Evolutionary conservation across 805 yeast genomes (phyloP), one percentile per base, ranked within the genome.

Genomic region (Cyberlindnera mrakii): DNA sequence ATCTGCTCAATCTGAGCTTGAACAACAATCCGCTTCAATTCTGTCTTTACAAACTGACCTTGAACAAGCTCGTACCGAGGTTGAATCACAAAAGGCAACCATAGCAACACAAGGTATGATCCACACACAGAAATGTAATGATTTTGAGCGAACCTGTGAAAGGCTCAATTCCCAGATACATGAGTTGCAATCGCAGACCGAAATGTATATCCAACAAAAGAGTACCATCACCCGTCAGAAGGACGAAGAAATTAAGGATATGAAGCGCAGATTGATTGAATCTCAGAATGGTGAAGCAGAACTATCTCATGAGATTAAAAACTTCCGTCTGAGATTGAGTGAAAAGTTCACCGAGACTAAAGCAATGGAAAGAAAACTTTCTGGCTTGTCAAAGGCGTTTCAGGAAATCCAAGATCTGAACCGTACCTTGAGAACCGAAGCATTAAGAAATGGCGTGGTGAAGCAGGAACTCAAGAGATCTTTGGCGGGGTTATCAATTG

Each of bases 171-270:
- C 32, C 18, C 41, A 39, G 25, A 15, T 20, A n/a, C 14, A 32
- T 18, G 41, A 29, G 13, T 19, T 29, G 9, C 20, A 32, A 10
- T 6, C 20, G 4, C 40, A 36, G 33, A 19, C 9, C 15, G 44
- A 32, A 33, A 33, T 10, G 4, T 6, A 13, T 8, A 31, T 35
- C 7, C 42, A 25, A 15, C 34, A 38, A 20, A 16, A 33, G 23
- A 9, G 11, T 9, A 43, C 35, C 19, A 33, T 29, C 4, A 25
- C 48, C 3, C 40, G 40, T 29, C 42, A 38, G 9, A 53, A 50
- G 32, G 49, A 47, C 7, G 50, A 47, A 1, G 58, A 49, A 18
- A 51, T 49, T 9, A 41, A 39, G 13, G 35, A 40, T 2, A 30
- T 50, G 35, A 55, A 42, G 23, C 30, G n/a, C 4, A 33, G 20